Base-by-base conservation (phyloP, 805 yeast genomes). In the Nakazawaea wyomingensis region DNA sequence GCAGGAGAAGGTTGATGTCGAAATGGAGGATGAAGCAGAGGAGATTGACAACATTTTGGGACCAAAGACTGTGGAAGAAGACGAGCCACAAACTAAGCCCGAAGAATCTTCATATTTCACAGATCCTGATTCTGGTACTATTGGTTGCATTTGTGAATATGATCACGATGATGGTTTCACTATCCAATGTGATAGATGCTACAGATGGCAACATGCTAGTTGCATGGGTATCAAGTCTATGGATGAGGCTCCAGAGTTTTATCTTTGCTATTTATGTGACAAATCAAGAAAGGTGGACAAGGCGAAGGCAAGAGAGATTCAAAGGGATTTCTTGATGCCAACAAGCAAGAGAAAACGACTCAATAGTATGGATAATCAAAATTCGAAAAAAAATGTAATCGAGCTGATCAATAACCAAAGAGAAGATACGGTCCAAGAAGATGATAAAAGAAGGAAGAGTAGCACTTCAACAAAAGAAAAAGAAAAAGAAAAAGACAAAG, bases 201-300 rank as follows among this genome's bases (percentile, higher is more conserved):
- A 76, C 60, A 77, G 96, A 48, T 90, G 97, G 97, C 96, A 90
- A 59, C 98, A 90, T 64, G 89, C 93, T 21, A 70, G 77, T n/a
- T 90, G 98, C 62, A 86, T 88, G 76, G 84, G 83, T 6, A 86
- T 85, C 45, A 69, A 69, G 35, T 76, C 81, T 35, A 78, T 76
- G 45, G 83, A 77, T 31, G 81, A 84, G 39, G 95, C 81, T 0
- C 96, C 96, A 0, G 96, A 88, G 44, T 78, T 78, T 41, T 90
- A 85, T 57, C 67, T 77, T 22, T 90, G 98, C 57, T 85, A 85
- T 55, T 71, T 71, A 37, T 90, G 98, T 64, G 82, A 82, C 44
- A 58, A 64, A 36, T 44, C 49, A 19, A 65, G 68, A 44, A 60
- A 62, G 38, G 67, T 78, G 32, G 69, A 74, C 49, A 60, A 74